Evolutionary conservation across 331 rosid genomes (phyloP), one percentile per base, ranked within the genome.

Genomic region (Erythrophleum ivorense): DNA sequence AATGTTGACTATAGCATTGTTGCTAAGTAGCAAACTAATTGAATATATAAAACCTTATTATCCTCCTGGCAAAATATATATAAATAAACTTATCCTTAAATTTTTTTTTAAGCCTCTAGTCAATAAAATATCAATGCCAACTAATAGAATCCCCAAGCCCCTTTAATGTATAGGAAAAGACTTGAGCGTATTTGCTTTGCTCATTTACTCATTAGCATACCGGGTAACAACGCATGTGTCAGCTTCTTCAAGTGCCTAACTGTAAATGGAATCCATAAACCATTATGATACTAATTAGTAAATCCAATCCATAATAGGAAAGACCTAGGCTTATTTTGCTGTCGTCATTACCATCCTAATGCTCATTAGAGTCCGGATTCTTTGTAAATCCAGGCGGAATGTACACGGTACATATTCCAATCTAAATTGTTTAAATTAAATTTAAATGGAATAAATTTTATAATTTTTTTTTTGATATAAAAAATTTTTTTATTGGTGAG

Each of bases 1-100:
- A 40, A 13, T 10, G 11, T 60, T 80, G 80, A 50, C 49, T 5
- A 18, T 9, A 36, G 3, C 60, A 34, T 48, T 48, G 38, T 50
- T 45, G n/a, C n/a, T 33, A 75, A 81, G 9, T 67, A 57, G 63
- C 63, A 29, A 75, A 55, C 53, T 57, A 82, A 45, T 5, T 68
- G 36, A 12, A 71, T 57, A 34, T 7, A 64, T 64, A 64, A 14
- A 41, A 57, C 18, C 53, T 2, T 55, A 13, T 58, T 55, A 13
- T 58, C 16, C 58, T 75, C 19, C 38, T 11, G 55, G 52, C 14
- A 1, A 41, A 6, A 41, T 0, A 14, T 33, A 15, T 14, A 33
- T 14, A 60, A 60, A 31, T 4, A 8, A 29, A 29, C 70, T 15
- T 14, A 6, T 33, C 19, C 45, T 63, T 14, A 1, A 1, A 14